phyloP scores from a whole-genome alignment of 352 stramenopile genomes.

The Achlya hypogyna region DNA sequence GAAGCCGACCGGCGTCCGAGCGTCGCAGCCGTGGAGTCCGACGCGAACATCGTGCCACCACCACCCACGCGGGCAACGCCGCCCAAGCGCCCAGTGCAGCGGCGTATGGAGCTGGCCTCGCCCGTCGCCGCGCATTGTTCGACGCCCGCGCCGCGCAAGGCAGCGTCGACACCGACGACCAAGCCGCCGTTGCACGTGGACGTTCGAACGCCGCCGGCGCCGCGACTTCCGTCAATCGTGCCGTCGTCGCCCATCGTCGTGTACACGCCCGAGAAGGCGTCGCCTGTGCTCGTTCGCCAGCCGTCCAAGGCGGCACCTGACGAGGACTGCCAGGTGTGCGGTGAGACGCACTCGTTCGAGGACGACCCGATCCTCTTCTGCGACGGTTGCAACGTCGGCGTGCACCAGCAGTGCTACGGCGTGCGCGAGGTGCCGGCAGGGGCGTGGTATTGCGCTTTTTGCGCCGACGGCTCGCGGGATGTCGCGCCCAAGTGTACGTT shows the following conservation, averaged over 20 bases:
- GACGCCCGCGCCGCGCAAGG: not conserved
- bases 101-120: not conserved
- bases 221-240: not conserved
- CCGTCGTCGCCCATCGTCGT: not conserved
- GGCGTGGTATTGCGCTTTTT: constrained; percentile 79
- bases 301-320: not conserved
- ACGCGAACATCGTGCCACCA: not conserved
- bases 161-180: not conserved
- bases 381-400: constrained; percentile 74
- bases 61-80: not conserved
- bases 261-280: not conserved
- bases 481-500: constrained; percentile 37
- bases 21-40: too few species aligned
- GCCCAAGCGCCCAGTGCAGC: not conserved
- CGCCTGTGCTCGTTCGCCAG: too few species aligned
- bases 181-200: constrained; percentile 12
- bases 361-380: constrained; percentile 87
- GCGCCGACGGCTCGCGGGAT: not conserved
- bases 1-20: not conserved
- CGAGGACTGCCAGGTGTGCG: constrained; percentile 63
- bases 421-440: constrained; percentile 49
- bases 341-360: constrained; percentile 71
- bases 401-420: constrained; percentile 88
- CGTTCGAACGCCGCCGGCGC: not conserved
- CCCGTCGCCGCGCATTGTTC: not conserved